A percentile compares a stretch with the other conserved stretches of the same genome.
Conservation (phyloP, 257 asterid species). For the Nicotiana noctiflora region DNA sequence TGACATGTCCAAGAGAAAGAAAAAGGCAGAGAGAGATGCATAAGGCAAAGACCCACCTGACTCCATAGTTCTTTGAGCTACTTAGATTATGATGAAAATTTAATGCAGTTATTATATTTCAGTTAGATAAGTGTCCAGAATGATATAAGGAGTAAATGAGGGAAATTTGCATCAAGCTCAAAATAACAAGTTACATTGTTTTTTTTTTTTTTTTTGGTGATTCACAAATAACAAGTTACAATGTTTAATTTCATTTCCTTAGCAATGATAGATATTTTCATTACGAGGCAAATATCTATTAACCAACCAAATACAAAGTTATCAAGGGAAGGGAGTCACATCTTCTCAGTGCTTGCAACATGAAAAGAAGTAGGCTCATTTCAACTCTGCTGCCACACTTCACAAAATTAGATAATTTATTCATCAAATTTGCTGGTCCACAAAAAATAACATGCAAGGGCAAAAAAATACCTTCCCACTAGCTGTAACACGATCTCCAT, state of each 20-base stretch:
- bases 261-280: background rate
- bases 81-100: background rate
- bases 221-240: background rate
- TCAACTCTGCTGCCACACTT: background rate
- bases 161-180: background rate
- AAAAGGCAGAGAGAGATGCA: background rate
- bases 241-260: background rate
- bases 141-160: background rate
- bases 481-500: constrained; percentile 91
- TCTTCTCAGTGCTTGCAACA: background rate
- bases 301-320: background rate
- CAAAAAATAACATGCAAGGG: background rate
- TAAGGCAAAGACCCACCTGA: background rate
- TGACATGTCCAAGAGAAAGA: background rate
- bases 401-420: background rate
- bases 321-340: background rate
- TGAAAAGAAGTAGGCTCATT: background rate
- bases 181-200: background rate
- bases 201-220: background rate
- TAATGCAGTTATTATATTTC: background rate
- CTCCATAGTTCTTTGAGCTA: background rate
- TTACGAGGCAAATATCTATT: background rate
- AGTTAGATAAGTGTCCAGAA: background rate
- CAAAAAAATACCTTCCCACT: constrained; percentile 75
- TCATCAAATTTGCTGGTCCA: constrained; percentile 1